Evolutionary conservation across 2,329 filamentous ascomycete species (phyloP), one percentile per base, ranked within the genome.

Genomic region (Didymella lethalis): DNA sequence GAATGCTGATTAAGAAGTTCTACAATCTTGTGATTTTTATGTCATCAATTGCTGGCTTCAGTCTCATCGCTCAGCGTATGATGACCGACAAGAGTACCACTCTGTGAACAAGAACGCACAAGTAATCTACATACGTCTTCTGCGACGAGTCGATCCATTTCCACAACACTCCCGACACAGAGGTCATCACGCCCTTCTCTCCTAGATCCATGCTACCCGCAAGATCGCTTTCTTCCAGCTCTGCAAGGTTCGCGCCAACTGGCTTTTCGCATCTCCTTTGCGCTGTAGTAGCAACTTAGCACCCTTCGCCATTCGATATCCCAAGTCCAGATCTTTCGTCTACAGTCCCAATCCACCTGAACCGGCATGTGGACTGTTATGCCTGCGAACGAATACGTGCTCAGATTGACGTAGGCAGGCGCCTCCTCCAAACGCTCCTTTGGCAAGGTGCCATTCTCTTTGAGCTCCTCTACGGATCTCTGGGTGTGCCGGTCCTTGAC

Each of bases 11-110:
- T 18, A 18, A 10, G 36, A 70, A 97, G 95, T 99, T 99, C 77
- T 99, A 99, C 80, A 98, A 99, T 72, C 87, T 96, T 0, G 93
- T 97, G 0, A 83, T 98, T 2, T 99, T 98, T 81, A 94, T 99
- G 84, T 95, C 93, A 25, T 97, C 95, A 0, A 91, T 99, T 25
- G 93, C 94, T 7, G 88, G 97, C 60, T 97, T 98, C 81, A 96
- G 94, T 75, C 81, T 99, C 60, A 88, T 95, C 61, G 95, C 94
- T 28, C 95, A 99, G 74, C 90, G 90, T 66, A 90, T 97, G 85
- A 84, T 83, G 34, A 61, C 65, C 11, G 57, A 62, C 48, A 74
- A 72, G 45, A 47, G 47, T 11, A 48, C 62, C 29, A 51, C 55
- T 10, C 14, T 29, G 4, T 59, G 40, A 59, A 12, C 25, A 20